Evolutionary conservation across 257 asterid species (phyloP), one percentile per base, ranked within the genome.

Genomic region (Paraleonurus japonicus): DNA sequence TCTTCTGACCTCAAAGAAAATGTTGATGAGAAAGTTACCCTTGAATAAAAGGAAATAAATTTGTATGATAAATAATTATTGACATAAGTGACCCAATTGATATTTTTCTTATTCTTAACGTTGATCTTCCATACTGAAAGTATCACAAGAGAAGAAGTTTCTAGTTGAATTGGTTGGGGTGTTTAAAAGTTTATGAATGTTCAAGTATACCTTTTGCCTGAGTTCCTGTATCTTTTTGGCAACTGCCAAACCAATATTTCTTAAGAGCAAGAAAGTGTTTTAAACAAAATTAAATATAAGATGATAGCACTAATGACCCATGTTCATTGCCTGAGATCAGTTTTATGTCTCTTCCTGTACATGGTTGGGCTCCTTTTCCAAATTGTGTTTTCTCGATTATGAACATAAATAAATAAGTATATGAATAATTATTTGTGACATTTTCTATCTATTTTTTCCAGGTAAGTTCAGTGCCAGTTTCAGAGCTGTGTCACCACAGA

Each of bases 381-480:
- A 66, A 57, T 75, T 53, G 63, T 35, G 7, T 62, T 67, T 7
- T 32, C 73, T 30, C 35, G 37, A 72, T 50, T 54, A 20, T 61
- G 81, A 59, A 24, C 11, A 39, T 47, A 45, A 35, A 15, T 28
- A 24, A 7, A 39, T 47, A 45, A 35, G 10, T 28, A 62, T 45
- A 33, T 35, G 61, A 28, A 41, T 41, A 11, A 20, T 41, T 33
- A n/a, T 60, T 64, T 17, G 5, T 47, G 55, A 74, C 67, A 53
- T 47, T 58, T 19, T 78, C 41, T 47, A 58, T 65, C 27, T 51
- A 32, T 9, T 73, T 1, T 79, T 58, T 69, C 55, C 94, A 93
- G 98, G 75, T 77, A 37, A 93, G 97, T 78, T 85, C 92, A 51
- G 95, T 93, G 54, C 89, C 96, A 57, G 87, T 81, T 58, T 73